phyloP scores from a whole-genome alignment of 1,284 basidiomycete genomes.

The Peniophora sp. region DNA sequence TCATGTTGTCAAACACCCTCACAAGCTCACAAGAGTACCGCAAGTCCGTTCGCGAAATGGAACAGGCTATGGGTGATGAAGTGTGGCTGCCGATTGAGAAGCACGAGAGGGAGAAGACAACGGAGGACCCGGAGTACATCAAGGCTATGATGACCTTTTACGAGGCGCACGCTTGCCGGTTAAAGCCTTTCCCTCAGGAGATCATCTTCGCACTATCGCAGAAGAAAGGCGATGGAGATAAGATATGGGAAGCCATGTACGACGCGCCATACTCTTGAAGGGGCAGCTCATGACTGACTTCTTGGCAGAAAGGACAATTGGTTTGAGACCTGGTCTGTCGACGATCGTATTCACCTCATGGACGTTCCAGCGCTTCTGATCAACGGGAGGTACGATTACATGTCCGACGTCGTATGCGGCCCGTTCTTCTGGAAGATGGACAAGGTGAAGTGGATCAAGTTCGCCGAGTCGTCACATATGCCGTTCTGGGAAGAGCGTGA shows the following conservation, averaged over 20 bases:
- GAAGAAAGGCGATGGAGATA: background rate
- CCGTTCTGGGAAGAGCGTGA: slow-evolving; percentile 20
- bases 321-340: slow-evolving; percentile 1
- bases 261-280: background rate
- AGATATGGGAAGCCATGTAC: background rate
- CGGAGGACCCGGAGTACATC: background rate
- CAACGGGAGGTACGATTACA: slow-evolving; percentile 16
- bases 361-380: slow-evolving; percentile 4
- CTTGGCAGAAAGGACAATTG: background rate
- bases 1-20: slow-evolving; percentile 19
- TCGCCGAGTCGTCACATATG: slow-evolving; percentile 20
- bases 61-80: background rate
- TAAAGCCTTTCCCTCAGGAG: slow-evolving; percentile 1
- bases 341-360: slow-evolving; percentile 3
- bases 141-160: background rate
- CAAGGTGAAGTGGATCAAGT: slow-evolving; percentile 16
- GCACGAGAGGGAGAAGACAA: background rate
- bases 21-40: slow-evolving; percentile 15
- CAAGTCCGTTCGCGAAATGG: background rate
- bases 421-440: slow-evolving; percentile 11
- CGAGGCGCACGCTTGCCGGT: background rate
- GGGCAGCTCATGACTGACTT: background rate
- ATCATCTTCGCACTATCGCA: background rate
- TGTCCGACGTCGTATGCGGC: slow-evolving; percentile 8
- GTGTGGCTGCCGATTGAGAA: background rate